These are phyloP conservation scores for Schwanniomyces sp. DNA, from an alignment of 805 yeast species.

Conservation along the genomic window DNA sequence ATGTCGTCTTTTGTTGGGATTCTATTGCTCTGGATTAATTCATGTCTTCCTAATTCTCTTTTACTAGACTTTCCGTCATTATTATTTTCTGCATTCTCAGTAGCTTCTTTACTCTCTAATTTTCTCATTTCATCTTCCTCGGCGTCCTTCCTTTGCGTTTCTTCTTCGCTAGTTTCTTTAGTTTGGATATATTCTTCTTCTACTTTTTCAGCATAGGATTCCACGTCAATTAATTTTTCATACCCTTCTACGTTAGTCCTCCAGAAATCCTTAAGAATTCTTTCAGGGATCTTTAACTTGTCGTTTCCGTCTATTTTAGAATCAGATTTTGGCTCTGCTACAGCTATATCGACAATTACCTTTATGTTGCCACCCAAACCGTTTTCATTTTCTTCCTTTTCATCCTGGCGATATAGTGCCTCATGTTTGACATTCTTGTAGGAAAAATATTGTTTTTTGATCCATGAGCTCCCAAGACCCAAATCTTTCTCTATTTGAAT, in stretches of 20 bases:
- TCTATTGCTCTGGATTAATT: constrained; percentile 13
- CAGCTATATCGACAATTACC: constrained; percentile 42
- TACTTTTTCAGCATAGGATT: not conserved
- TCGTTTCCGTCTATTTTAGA: constrained; percentile 37
- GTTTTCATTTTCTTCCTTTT: not conserved
- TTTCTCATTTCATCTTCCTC: constrained; percentile 3
- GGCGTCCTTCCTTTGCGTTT: constrained; percentile 2
- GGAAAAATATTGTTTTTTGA: constrained; percentile 38
- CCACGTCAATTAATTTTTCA: not conserved
- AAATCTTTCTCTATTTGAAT: constrained; percentile 47
- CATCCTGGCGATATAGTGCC: constrained; percentile 11
- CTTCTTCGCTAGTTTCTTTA: not conserved
- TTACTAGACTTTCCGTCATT: not conserved
- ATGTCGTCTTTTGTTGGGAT: constrained; percentile 39
- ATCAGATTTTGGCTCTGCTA: constrained; percentile 33
- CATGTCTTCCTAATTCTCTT: constrained; percentile 19
- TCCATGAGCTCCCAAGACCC: constrained; percentile 44
- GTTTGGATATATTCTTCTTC: constrained; percentile 4
- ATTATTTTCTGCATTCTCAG: constrained; percentile 1
- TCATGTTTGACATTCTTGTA: constrained; percentile 24
- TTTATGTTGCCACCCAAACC: constrained; percentile 9
- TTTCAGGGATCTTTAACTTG: constrained; percentile 25
- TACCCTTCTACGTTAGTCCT: not conserved
- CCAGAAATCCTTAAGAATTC: constrained; percentile 26
- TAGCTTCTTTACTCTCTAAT: constrained; percentile 1